Percentiles rank a stretch among this genome's conserved stretches.
Conservation (phyloP, 768 basidiomycete species). For the Agaricus subrufescens region DNA sequence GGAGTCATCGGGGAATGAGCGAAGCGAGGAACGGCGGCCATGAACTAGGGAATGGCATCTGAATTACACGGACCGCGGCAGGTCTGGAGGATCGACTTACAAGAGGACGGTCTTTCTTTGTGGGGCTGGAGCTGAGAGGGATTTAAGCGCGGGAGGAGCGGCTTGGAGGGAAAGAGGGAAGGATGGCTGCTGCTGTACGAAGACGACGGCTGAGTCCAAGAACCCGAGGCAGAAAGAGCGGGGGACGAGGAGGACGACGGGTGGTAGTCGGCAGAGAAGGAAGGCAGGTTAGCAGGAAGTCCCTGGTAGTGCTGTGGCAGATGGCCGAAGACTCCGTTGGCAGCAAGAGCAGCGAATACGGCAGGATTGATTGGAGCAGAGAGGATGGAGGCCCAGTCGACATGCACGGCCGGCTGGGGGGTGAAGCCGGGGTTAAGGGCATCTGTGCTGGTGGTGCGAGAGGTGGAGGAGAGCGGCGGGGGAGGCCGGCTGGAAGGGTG, state of each 20-base stretch:
- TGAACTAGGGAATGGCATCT: constrained; percentile 4
- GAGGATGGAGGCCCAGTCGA: constrained; percentile 56
- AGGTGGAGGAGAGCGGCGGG: constrained; percentile 12
- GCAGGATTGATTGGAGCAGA: constrained; percentile 57
- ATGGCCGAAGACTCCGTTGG: constrained; percentile 51
- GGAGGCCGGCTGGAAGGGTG: constrained; percentile 26
- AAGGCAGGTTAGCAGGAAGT: constrained; percentile 32
- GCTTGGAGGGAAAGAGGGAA: constrained; percentile 21
- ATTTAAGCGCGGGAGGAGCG: constrained; percentile 24
- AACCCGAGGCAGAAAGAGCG: constrained; percentile 15
- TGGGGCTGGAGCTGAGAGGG: constrained; percentile 17
- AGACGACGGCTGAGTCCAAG: constrained; percentile 26
- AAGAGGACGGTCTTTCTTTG: constrained; percentile 17
- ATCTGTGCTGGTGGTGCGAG: constrained; percentile 3
- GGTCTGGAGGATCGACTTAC: constrained; percentile 12
- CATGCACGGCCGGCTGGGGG: constrained; percentile 20
- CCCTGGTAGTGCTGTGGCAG: constrained; percentile 21
- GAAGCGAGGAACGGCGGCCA: constrained; percentile 5
- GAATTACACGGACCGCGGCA: neutral
- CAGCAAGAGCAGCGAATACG: constrained; percentile 56
- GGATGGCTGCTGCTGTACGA: constrained; percentile 15
- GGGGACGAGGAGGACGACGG: constrained; percentile 12
- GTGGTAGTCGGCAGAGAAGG: constrained; percentile 17
- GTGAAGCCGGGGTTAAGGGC: constrained; percentile 13
- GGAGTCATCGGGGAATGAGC: constrained; percentile 1